Conservation (phyloP, 257 asterid species). For the Craterostigma plantagineum region DNA sequence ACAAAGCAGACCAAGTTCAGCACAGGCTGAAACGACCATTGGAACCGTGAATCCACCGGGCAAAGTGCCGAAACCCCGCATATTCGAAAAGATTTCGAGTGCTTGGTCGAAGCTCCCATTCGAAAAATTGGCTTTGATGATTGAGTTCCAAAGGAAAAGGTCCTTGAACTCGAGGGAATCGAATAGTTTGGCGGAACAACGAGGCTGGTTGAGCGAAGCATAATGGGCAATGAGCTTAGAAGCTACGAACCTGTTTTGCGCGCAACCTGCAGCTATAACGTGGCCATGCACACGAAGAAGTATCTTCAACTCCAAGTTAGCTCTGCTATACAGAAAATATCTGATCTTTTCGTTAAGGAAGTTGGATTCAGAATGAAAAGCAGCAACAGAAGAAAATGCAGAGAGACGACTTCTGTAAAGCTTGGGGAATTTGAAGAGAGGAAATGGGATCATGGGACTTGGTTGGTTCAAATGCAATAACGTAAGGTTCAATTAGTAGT, state of each 20-base stretch:
- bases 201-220: constrained; percentile 29
- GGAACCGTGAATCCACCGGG: constrained; percentile 51
- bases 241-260: constrained; percentile 36
- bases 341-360: constrained; percentile 19
- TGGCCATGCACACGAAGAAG: constrained; percentile 34
- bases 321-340: constrained; percentile 23
- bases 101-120: constrained; percentile 28
- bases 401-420: constrained; percentile 16
- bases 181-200: constrained; percentile 32
- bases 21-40: constrained; percentile 60
- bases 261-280: constrained; percentile 32
- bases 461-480: too few species aligned
- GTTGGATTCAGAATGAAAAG: constrained; percentile 7
- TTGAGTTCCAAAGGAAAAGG: constrained; percentile 59
- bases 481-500: too few species aligned
- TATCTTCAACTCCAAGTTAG: constrained; percentile 9
- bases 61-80: constrained; percentile 18
- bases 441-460: constrained; percentile 7
- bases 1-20: constrained; percentile 34
- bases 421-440: constrained; percentile 14
- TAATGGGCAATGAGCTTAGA: constrained; percentile 55
- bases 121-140: constrained; percentile 58
- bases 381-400: constrained; percentile 13
- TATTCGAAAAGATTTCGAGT: constrained; percentile 25
- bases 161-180: constrained; percentile 23